Evolutionary conservation across 768 basidiomycete genomes (phyloP).

Genomic region (Clitopilus hobsonii): DNA sequence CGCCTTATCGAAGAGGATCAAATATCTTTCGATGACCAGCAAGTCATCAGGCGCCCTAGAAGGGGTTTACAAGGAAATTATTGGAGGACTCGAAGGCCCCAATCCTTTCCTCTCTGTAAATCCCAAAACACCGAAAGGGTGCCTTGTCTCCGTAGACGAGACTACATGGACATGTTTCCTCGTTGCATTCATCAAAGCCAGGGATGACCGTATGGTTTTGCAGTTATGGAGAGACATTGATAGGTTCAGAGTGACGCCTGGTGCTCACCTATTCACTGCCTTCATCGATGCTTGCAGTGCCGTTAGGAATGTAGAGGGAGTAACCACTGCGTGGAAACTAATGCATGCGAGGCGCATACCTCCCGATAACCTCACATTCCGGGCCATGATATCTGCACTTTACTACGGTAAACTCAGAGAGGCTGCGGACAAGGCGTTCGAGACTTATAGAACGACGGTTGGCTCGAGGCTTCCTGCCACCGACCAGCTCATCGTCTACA

Average conservation of each 20-base stretch:
- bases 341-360: constrained; percentile 54
- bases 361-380: constrained; percentile 63
- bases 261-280: constrained; percentile 63
- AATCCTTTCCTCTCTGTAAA: constrained; percentile 51
- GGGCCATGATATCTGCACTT: constrained; percentile 62
- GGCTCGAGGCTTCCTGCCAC: constrained; percentile 14
- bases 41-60: constrained; percentile 31
- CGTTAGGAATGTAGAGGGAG: constrained; percentile 44
- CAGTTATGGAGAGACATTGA: constrained; percentile 67
- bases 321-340: constrained; percentile 55
- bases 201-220: constrained; percentile 52
- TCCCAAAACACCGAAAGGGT: constrained; percentile 28
- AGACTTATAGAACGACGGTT: constrained; percentile 39
- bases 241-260: constrained; percentile 42
- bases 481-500: constrained; percentile 49
- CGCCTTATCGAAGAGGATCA: constrained; percentile 46
- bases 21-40: constrained; percentile 36
- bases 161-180: constrained; percentile 64
- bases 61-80: constrained; percentile 45
- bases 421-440: constrained; percentile 49
- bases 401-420: constrained; percentile 46
- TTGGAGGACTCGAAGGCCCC: constrained; percentile 44
- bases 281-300: constrained; percentile 61
- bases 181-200: constrained; percentile 54
- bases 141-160: constrained; percentile 49